Percentiles rank a stretch among this genome's conserved stretches.
These are phyloP conservation scores for Orbilia quercus DNA, from an alignment of 2,329 filamentous ascomycete species.

Conservation along the genomic window DNA sequence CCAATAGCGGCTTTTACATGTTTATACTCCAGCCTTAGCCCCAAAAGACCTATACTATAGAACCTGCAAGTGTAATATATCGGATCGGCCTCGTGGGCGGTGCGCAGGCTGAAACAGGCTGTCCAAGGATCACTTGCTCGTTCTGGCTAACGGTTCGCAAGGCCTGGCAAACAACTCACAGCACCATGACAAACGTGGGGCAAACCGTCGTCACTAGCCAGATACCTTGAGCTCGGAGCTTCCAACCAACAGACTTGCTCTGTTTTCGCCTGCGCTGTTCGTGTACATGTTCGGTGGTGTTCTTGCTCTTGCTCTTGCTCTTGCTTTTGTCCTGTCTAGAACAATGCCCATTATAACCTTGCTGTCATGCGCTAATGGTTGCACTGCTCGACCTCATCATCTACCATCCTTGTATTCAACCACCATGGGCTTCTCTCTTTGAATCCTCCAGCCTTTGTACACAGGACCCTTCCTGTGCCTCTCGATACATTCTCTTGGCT, in stretches of 20 bases:
- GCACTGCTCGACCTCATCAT: constrained; percentile 2
- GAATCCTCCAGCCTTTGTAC: constrained; percentile 20
- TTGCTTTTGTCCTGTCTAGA: constrained; percentile 6
- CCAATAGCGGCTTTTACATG: too few species aligned
- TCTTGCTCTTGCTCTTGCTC: too few species aligned
- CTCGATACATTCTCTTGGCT: constrained; percentile 8
- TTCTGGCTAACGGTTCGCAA: constrained; percentile 18
- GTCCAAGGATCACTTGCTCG: constrained; percentile 28
- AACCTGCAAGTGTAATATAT: background rate
- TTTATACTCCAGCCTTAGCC: background rate
- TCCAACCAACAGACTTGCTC: background rate
- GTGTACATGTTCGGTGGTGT: background rate
- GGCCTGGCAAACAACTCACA: constrained; percentile 33
- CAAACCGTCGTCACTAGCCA: constrained; percentile 18
- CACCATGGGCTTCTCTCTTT: constrained; percentile 12
- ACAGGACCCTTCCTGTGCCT: constrained; percentile 7
- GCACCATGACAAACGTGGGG: constrained; percentile 18
- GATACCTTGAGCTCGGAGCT: too few species aligned
- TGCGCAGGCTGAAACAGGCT: constrained; percentile 30
- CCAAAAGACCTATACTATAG: background rate
- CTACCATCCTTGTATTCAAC: background rate
- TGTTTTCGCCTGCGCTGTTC: background rate
- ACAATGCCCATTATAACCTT: constrained; percentile 21
- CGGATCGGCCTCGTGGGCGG: constrained; percentile 14
- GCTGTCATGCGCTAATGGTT: constrained; percentile 47